Base-by-base conservation (phyloP, 78 protist species). In the Reticulomyxa filosa region DNA sequence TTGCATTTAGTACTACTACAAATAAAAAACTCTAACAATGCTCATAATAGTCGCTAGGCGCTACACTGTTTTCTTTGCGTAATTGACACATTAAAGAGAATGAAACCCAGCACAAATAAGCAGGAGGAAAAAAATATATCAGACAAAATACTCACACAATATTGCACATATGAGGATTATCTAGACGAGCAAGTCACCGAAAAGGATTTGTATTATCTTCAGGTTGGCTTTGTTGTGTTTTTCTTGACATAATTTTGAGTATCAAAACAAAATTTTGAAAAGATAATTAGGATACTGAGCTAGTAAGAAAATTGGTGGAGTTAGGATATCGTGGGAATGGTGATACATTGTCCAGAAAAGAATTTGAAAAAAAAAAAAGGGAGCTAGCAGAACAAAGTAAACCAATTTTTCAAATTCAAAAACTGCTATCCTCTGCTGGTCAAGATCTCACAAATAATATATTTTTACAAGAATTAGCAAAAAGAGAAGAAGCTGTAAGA, bases 281-380 rank as follows among this genome's bases (percentile, higher is more conserved):
- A 3, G 3, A 8, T 4, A 8, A 57, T 2, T 4, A 23, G 63
- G 62, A 66, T 52, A 74, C 46, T 33, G 84, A 79, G 27, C 71
- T 83, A 1, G 88, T 85, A 1, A 61, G 94, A 3, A 80, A 81
- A 66, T 73, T 87, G 2, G 85, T 79, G 11, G 94, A 88, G 71
- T 83, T 88, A 30, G 94, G 94, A 8, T 81, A 72, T 38, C 75
- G 85, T 0, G 88, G 88, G 7, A 53, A 34, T 6, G 90, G 90
- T 26, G 84, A 83, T n/a, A 56, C 73, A 5, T 63, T 88, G 32
- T 67, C 62, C 38, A 61, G 90, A 6, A 87, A 76, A 17, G 90
- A 88, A 63, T 88, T 81, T 22, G 85, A 83, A 29, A 74, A 53
- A 29, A 52, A 76, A 3, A 69, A 76, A 39, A 7, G 17, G 10